Conservation (phyloP, 2,329 filamentous ascomycete genomes). For the Fusarium stilboides region DNA sequence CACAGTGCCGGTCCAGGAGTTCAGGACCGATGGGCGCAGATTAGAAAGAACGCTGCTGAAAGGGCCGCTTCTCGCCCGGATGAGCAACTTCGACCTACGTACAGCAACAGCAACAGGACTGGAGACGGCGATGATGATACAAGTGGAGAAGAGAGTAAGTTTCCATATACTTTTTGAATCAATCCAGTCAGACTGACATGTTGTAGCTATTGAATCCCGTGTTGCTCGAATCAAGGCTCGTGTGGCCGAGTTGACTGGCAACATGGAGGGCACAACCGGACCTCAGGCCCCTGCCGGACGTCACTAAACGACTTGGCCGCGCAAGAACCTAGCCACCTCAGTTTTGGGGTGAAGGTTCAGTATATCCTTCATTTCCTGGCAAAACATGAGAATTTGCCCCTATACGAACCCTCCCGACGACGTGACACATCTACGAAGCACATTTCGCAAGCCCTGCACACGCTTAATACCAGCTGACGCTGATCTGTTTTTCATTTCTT, state of each 20-base stretch:
- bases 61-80: conserved; percentile 78
- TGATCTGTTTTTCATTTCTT: conserved; percentile 45
- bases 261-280: conserved; percentile 74
- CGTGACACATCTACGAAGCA: conserved; percentile 42
- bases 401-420: conserved; percentile 36
- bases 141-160: conserved; percentile 95
- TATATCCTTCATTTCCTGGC: conserved; percentile 23
- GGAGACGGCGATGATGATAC: conserved; percentile 85
- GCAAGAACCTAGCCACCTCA: conserved; percentile 8
- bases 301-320: conserved; percentile 29
- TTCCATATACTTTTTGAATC: not conserved
- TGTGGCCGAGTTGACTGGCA: conserved; percentile 92
- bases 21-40: conserved; percentile 93
- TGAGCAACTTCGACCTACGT: conserved; percentile 71
- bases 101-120: conserved; percentile 71
- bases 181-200: conserved; percentile 42
- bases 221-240: conserved; percentile 98
- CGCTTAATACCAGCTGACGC: conserved; percentile 48
- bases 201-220: conserved; percentile 91
- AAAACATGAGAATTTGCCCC: conserved; percentile 23
- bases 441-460: conserved; percentile 42
- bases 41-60: conserved; percentile 93
- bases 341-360: conserved; percentile 9
- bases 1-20: conserved; percentile 55
- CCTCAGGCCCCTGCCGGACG: conserved; percentile 51